Conservation (phyloP, 2,329 filamentous ascomycete genomes). For the Fusarium multiceps region DNA sequence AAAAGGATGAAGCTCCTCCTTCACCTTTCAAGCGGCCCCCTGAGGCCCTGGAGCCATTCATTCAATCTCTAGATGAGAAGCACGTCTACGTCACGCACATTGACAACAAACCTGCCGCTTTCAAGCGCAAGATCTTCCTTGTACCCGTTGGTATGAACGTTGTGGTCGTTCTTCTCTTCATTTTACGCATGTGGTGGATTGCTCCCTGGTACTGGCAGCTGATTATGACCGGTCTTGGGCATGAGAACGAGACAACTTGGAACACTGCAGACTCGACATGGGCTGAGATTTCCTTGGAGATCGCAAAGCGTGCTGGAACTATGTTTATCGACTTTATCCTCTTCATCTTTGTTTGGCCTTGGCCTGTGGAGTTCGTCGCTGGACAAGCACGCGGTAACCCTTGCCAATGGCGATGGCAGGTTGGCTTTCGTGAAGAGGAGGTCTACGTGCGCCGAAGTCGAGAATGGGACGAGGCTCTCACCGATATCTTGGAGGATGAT, state of each 20-base stretch:
- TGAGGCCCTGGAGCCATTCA: slow-evolving; percentile 71
- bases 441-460: slow-evolving; percentile 83
- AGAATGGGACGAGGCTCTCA: slow-evolving; percentile 73
- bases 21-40: slow-evolving; percentile 77
- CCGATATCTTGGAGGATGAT: slow-evolving; percentile 63
- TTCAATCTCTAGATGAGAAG: slow-evolving; percentile 71
- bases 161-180: slow-evolving; percentile 70
- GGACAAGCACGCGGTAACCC: slow-evolving; percentile 70
- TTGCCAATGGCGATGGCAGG: slow-evolving; percentile 74
- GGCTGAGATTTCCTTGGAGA: slow-evolving; percentile 65
- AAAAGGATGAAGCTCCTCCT: slow-evolving; percentile 57
- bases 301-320: slow-evolving; percentile 69
- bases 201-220: slow-evolving; percentile 79
- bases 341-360: slow-evolving; percentile 75
- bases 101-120: slow-evolving; percentile 73
- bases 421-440: slow-evolving; percentile 84
- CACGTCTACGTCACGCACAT: slow-evolving; percentile 88
- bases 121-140: slow-evolving; percentile 86
- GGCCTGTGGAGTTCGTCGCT: slow-evolving; percentile 78
- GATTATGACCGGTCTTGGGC: slow-evolving; percentile 71
- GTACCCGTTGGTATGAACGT: slow-evolving; percentile 84
- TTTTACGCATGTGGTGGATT: slow-evolving; percentile 75
- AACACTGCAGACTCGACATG: slow-evolving; percentile 67
- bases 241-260: slow-evolving; percentile 74
- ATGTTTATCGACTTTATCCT: slow-evolving; percentile 81